Base-by-base conservation (phyloP, 2,329 filamentous ascomycete genomes). In the Truncatella angustata region DNA sequence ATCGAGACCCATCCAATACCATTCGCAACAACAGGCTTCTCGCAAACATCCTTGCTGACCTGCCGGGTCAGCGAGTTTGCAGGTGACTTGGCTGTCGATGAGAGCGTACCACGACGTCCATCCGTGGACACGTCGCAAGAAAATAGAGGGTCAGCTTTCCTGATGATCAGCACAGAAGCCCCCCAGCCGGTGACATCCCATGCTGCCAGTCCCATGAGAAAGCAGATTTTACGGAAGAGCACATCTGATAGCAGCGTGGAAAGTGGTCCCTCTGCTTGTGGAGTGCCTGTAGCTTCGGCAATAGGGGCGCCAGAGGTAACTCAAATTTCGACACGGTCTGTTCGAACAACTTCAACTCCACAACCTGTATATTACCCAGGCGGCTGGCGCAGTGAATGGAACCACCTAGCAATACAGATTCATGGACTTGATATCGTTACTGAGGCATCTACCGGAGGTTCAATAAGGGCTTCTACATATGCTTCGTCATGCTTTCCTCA, bases 1-100 rank as follows among this genome's bases (percentile, higher is more conserved):
- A 65, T 68, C 42, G 65, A 68, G 51, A 63, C 52, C 37, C 57
- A 62, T n/a, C 44, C 54, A 11, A 60, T 57, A 5, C 65, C 64
- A 14, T 68, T 67, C 43, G 59, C 62, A 14, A 66, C 64, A 1
- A 53, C 59, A 4, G 60, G 60, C 1, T 37, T 67, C 39, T 63
- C 64, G 14, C 55, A 48, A 6, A 36, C 40, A 12, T 63, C 63
- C 1, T 58, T 66, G 51, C 50, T 67, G 3, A 62, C 56, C 4
- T 58, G 54, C 9, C 56, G 58, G n/a, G 54, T 55, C 7, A 62
- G 58, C 50, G 59, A 59, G 16, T 61, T 59, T 37, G 52, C 51
- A 2, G 62, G 63, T 47, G 63, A 66, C 23, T 40, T 64, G 12
- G 53, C 40, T 2, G 54, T 56, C 7, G 59, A 60, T 6, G 42